A percentile compares a stretch with the other conserved stretches of the same genome.
These are phyloP conservation scores for Cornus suecica DNA, from an alignment of 148 eudicot species.

Conservation along the genomic window DNA sequence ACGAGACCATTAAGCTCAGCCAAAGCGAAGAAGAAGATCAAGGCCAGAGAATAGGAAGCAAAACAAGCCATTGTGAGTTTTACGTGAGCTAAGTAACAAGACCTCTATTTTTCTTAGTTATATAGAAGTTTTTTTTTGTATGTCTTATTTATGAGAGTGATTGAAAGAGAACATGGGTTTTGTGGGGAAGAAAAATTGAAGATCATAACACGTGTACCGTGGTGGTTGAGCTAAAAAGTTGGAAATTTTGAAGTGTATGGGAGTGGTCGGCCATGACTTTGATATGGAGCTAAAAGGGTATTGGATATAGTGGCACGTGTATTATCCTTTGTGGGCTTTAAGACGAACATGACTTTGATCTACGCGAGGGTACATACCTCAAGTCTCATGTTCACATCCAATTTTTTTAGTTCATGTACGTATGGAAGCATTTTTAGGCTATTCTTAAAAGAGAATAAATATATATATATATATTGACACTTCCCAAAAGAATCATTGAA, in stretches of 20 bases:
- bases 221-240: constrained; percentile 74
- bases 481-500: too few relatives aligned
- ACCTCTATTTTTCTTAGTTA: too few relatives aligned
- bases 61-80: not conserved
- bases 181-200: constrained; percentile 11
- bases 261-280: constrained; percentile 41
- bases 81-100: too few relatives aligned
- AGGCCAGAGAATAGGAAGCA: not conserved
- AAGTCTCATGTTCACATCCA: too few relatives aligned
- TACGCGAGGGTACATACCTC: too few relatives aligned
- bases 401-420: too few relatives aligned
- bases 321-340: constrained; percentile 2
- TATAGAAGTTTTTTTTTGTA: too few relatives aligned
- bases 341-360: too few relatives aligned
- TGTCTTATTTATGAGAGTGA: not conserved
- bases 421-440: too few relatives aligned
- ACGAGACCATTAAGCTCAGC: constrained; percentile 19
- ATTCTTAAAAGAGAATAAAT: too few relatives aligned
- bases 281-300: too few relatives aligned
- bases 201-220: constrained; percentile 39
- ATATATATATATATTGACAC: too few relatives aligned
- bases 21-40: constrained; percentile 13
- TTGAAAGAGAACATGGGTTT: not conserved
- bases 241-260: constrained; percentile 24
- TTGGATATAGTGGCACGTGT: constrained; percentile 28